A percentile compares a stretch with the other conserved stretches of the same genome.
phyloP scores from a whole-genome alignment of 352 stramenopile genomes.

The Blastocystis sp. region DNA sequence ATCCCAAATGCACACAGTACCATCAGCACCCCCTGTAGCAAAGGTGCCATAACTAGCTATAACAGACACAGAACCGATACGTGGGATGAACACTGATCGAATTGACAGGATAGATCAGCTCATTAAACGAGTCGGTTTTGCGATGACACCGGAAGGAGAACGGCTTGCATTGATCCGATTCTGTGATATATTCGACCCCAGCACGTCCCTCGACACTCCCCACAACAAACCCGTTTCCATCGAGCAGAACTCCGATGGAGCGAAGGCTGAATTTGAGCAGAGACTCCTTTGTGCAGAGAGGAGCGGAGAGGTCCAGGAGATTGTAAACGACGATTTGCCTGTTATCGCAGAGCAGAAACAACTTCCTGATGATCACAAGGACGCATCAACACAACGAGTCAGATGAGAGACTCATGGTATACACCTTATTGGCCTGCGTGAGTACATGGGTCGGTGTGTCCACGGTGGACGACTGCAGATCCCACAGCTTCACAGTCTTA shows the following conservation, averaged over 20 bases:
- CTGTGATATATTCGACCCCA: slow-evolving; percentile 86
- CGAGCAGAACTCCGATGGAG: slow-evolving; percentile 71
- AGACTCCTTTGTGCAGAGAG: slow-evolving; percentile 71
- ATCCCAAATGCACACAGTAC: slow-evolving; percentile 67
- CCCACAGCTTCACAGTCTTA: slow-evolving; percentile 50
- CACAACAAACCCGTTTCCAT: slow-evolving; percentile 76
- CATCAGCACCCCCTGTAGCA: slow-evolving; percentile 86
- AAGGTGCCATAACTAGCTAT: slow-evolving; percentile 75
- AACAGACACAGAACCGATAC: not conserved
- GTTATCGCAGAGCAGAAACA: not conserved
- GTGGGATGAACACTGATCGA: slow-evolving; percentile 85
- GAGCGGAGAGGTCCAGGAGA: slow-evolving; percentile 70
- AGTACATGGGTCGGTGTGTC: not conserved
- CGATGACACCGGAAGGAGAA: slow-evolving; percentile 96
- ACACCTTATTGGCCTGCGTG: slow-evolving; percentile 70
- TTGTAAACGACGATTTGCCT: slow-evolving; percentile 74
- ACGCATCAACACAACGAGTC: slow-evolving; percentile 65
- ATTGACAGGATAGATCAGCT: slow-evolving; percentile 87
- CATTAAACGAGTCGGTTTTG: slow-evolving; percentile 68
- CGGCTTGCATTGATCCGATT: slow-evolving; percentile 70
- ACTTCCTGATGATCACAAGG: slow-evolving; percentile 38
- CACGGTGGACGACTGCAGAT: not conserved
- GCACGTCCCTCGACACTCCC: slow-evolving; percentile 88
- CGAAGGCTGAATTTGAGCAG: slow-evolving; percentile 83
- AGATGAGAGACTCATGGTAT: slow-evolving; percentile 67